A percentile compares a stretch with the other conserved stretches of the same genome.
Evolutionary conservation across 2,329 filamentous ascomycete genomes (phyloP).

Genomic region (Pyricularia pennisetigena): DNA sequence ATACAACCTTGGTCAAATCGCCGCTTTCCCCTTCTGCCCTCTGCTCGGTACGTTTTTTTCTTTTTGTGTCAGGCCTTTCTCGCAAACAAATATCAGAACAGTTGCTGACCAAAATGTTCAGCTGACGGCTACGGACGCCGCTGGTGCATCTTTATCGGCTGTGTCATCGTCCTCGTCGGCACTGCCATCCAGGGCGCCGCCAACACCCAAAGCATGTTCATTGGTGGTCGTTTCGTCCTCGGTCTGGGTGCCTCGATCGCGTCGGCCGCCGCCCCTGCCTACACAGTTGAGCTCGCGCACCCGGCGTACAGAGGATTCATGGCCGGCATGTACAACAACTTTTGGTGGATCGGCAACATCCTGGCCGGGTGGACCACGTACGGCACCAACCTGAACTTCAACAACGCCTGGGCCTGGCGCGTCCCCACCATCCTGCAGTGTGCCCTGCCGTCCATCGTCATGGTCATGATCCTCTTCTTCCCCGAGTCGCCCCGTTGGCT

Average conservation of each 20-base stretch:
- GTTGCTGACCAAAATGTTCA: slow-evolving; percentile 13
- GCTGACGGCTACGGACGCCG: slow-evolving; percentile 40
- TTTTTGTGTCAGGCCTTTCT: neutral
- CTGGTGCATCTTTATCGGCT: slow-evolving; percentile 45
- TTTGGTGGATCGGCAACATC: slow-evolving; percentile 41
- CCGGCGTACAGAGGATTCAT: slow-evolving; percentile 51
- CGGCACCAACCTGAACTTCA: slow-evolving; percentile 27
- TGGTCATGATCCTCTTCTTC: slow-evolving; percentile 5
- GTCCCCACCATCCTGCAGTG: slow-evolving; percentile 46
- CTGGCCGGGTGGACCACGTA: slow-evolving; percentile 42
- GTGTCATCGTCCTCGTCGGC: slow-evolving; percentile 38
- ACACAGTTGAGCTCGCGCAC: slow-evolving; percentile 53
- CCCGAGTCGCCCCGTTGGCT: slow-evolving; percentile 8
- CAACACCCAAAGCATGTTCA: slow-evolving; percentile 37
- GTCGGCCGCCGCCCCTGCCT: slow-evolving; percentile 50
- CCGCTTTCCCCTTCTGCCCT: slow-evolving; percentile 40
- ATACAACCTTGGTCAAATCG: slow-evolving; percentile 39
- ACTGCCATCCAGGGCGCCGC: slow-evolving; percentile 39
- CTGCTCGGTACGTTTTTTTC: slow-evolving; percentile 19
- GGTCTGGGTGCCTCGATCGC: slow-evolving; percentile 51
- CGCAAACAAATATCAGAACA: neutral
- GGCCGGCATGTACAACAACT: slow-evolving; percentile 42
- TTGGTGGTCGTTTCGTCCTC: slow-evolving; percentile 43
- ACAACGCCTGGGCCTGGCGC: slow-evolving; percentile 40
- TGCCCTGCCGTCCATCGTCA: slow-evolving; percentile 18